A percentile compares a stretch with the other conserved stretches of the same genome.
Conservation (phyloP, 78 protist genomes). For the Monocercomonoides exilis region DNA sequence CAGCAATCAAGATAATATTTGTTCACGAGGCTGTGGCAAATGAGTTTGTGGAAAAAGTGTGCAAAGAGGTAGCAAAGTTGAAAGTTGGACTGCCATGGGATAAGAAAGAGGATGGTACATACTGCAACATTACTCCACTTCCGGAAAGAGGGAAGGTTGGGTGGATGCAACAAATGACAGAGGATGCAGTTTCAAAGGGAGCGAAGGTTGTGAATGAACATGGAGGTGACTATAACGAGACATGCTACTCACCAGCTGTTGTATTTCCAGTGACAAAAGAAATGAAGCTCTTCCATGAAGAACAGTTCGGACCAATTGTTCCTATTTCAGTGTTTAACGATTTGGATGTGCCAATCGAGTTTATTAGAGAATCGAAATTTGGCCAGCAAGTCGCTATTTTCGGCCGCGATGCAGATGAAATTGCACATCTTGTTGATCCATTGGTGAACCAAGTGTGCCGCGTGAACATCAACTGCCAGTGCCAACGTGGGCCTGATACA, state of each 20-base stretch:
- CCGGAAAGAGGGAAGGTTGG: slow-evolving; percentile 24
- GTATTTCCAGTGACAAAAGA: neutral
- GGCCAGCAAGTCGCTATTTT: slow-evolving; percentile 41
- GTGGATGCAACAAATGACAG: neutral
- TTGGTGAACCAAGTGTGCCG: slow-evolving; percentile 22
- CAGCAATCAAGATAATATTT: slow-evolving; percentile 23
- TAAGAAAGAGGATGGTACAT: no score
- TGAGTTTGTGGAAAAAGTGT: neutral
- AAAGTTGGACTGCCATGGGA: slow-evolving; percentile 40
- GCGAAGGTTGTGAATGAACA: slow-evolving; percentile 13
- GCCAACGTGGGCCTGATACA: slow-evolving; percentile 36
- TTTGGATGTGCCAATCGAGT: neutral
- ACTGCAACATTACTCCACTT: slow-evolving; percentile 31
- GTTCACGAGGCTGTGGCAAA: slow-evolving; percentile 10
- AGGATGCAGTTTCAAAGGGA: slow-evolving; percentile 26
- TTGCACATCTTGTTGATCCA: slow-evolving; percentile 16
- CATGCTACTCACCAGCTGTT: slow-evolving; percentile 13
- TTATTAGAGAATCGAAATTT: neutral
- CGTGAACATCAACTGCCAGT: slow-evolving; percentile 39
- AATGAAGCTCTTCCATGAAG: slow-evolving; percentile 29
- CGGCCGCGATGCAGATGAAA: neutral
- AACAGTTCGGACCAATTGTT: slow-evolving; percentile 43
- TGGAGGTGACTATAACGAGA: slow-evolving; percentile 10
- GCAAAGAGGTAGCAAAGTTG: neutral
- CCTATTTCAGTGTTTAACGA: neutral